Evolutionary conservation across 371 early-diverging fungal genomes (phyloP).

Genomic region (Mortierella polycephala): DNA sequence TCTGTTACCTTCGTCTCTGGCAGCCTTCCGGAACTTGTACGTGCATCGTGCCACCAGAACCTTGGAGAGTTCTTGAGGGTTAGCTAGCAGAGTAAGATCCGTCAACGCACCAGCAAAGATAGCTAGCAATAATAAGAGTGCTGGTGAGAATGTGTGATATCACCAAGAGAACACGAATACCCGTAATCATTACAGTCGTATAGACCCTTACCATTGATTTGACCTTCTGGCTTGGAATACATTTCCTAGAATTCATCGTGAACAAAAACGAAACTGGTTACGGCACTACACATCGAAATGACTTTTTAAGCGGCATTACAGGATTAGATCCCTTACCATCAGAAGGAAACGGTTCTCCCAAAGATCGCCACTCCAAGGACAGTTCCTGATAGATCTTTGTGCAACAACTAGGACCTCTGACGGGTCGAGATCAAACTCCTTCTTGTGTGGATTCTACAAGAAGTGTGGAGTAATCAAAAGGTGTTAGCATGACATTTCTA

Average conservation of each 20-base stretch:
- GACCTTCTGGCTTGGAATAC: constrained; percentile 16
- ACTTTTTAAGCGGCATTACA: background rate
- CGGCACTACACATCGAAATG: background rate
- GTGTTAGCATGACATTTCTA: no score
- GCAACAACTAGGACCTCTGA: constrained; percentile 16
- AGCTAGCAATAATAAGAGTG: background rate
- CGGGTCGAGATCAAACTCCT: constrained; percentile 28
- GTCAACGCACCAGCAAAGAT: constrained; percentile 20
- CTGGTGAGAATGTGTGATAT: no score
- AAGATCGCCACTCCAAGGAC: constrained; percentile 49
- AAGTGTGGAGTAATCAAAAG: no score
- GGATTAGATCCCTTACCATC: constrained; percentile 5
- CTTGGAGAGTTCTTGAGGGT: constrained; percentile 34
- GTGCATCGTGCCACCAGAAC: constrained; percentile 25
- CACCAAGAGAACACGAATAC: background rate
- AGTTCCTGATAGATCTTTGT: constrained; percentile 29
- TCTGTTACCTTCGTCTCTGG: constrained; percentile 21
- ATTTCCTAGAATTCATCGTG: constrained; percentile 16
- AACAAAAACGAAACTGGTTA: background rate
- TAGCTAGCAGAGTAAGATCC: constrained; percentile 14
- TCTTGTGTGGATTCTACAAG: constrained; percentile 13
- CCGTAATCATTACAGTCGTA: background rate
- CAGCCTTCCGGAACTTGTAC: constrained; percentile 10
- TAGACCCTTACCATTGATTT: constrained; percentile 17
- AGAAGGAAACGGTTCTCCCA: constrained; percentile 35